phyloP scores from a whole-genome alignment of 192 early-diverging fungal genomes.

The Linnemannia schmuckeri region DNA sequence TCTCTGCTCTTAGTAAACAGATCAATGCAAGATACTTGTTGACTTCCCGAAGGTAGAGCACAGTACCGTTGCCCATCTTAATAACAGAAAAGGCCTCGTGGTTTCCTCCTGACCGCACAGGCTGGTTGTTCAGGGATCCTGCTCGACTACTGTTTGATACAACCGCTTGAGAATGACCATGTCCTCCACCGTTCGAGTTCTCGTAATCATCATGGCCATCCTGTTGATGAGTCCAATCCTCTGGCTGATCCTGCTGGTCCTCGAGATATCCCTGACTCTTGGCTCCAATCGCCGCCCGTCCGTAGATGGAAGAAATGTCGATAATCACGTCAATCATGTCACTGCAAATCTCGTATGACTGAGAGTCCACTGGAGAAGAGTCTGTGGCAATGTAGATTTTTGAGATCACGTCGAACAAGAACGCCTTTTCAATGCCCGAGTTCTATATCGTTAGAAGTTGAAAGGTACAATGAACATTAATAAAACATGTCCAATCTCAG shows the following conservation, averaged over 20 bases:
- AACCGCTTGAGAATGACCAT: constrained; percentile 32
- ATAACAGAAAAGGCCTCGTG: constrained; percentile 77
- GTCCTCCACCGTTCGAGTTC: constrained; percentile 15
- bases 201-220: constrained; percentile 34
- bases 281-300: constrained; percentile 61
- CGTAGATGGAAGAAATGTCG: constrained; percentile 85
- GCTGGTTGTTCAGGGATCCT: constrained; percentile 36
- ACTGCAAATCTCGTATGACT: constrained; percentile 92
- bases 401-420: constrained; percentile 89
- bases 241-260: constrained; percentile 38
- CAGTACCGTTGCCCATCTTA: constrained; percentile 82
- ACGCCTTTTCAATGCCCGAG: constrained; percentile 96
- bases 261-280: constrained; percentile 56
- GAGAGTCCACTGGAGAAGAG: constrained; percentile 88
- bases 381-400: constrained; percentile 98
- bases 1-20: constrained; percentile 83
- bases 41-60: constrained; percentile 82
- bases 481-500: neutral
- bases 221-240: constrained; percentile 45
- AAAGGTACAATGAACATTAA: constrained; percentile 5
- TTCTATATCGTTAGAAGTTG: constrained; percentile 64
- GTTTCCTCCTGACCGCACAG: constrained; percentile 46
- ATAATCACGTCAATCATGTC: constrained; percentile 96
- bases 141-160: constrained; percentile 26
- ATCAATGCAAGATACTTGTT: constrained; percentile 86